Percentiles rank a stretch among this genome's conserved stretches.
Conservation (phyloP, 2,329 filamentous ascomycete genomes). For the Cylindrodendrum hubeiense region DNA sequence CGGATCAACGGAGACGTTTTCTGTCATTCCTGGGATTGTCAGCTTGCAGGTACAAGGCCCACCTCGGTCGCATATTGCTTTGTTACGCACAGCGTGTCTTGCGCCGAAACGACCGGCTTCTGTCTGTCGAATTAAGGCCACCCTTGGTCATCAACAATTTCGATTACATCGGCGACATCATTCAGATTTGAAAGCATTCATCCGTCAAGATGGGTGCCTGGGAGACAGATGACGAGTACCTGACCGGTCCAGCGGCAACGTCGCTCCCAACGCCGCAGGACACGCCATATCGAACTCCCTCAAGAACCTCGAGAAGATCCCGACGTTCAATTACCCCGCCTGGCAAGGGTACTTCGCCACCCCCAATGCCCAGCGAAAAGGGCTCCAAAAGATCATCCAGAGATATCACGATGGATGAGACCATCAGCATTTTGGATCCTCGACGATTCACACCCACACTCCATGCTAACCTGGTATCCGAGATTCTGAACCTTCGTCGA, state of each 20-base stretch:
- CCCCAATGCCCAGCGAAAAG: slow-evolving; percentile 59
- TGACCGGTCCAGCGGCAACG: slow-evolving; percentile 64
- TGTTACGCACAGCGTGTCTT: not conserved
- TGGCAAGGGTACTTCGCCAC: slow-evolving; percentile 68
- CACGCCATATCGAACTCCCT: slow-evolving; percentile 80
- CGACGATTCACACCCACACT: slow-evolving; percentile 94
- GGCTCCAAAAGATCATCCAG: slow-evolving; percentile 65
- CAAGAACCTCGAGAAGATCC: slow-evolving; percentile 71
- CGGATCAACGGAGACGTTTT: slow-evolving; percentile 14
- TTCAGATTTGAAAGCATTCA: not conserved
- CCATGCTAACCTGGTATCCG: slow-evolving; percentile 93
- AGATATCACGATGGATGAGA: slow-evolving; percentile 75
- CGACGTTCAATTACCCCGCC: slow-evolving; percentile 77
- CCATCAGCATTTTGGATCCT: slow-evolving; percentile 83
- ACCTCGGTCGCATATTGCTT: slow-evolving; percentile 12
- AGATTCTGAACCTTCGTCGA: slow-evolving; percentile 87
- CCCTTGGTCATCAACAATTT: not conserved
- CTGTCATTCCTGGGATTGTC: slow-evolving; percentile 17
- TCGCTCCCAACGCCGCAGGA: slow-evolving; percentile 78
- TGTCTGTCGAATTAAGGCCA: not conserved
- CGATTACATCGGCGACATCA: not conserved
- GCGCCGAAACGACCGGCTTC: not conserved
- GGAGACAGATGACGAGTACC: slow-evolving; percentile 74
- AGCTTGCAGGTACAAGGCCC: slow-evolving; percentile 35
- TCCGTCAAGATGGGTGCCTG: slow-evolving; percentile 64